Conservation (phyloP, 2,329 filamentous ascomycete genomes). For the Drechslerella stenobrocha region DNA sequence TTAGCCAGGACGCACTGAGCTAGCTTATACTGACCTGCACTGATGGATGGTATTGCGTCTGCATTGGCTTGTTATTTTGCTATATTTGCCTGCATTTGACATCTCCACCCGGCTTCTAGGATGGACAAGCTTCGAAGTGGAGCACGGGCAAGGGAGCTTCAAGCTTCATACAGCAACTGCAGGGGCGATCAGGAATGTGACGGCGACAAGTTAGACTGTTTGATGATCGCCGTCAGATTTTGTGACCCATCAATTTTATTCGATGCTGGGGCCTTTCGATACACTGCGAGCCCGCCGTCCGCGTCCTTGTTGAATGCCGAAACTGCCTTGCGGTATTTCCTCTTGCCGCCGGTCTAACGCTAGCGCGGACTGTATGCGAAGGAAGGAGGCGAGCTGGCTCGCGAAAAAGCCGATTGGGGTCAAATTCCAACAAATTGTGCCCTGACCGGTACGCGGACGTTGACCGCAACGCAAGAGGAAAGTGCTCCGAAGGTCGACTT, state of each 20-base stretch:
- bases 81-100: slow-evolving; percentile 11
- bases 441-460: neutral
- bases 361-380: neutral
- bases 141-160: slow-evolving; percentile 2
- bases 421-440: neutral
- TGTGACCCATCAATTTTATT: neutral
- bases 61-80: slow-evolving; percentile 5
- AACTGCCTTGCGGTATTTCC: neutral
- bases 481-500: too few relatives aligned
- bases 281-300: too few relatives aligned
- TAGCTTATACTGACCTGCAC: neutral
- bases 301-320: too few relatives aligned
- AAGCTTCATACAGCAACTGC: neutral
- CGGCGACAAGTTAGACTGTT: neutral
- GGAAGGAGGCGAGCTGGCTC: neutral
- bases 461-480: neutral
- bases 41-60: neutral
- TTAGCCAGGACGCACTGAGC: too few relatives aligned
- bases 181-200: neutral
- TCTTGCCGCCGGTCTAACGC: neutral
- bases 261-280: neutral
- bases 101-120: slow-evolving; percentile 18
- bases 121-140: slow-evolving; percentile 12
- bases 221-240: neutral
- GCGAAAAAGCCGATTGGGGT: neutral